These are phyloP conservation scores for Amanita inopinata DNA, from an alignment of 768 basidiomycete genomes.

Conservation along the genomic window DNA sequence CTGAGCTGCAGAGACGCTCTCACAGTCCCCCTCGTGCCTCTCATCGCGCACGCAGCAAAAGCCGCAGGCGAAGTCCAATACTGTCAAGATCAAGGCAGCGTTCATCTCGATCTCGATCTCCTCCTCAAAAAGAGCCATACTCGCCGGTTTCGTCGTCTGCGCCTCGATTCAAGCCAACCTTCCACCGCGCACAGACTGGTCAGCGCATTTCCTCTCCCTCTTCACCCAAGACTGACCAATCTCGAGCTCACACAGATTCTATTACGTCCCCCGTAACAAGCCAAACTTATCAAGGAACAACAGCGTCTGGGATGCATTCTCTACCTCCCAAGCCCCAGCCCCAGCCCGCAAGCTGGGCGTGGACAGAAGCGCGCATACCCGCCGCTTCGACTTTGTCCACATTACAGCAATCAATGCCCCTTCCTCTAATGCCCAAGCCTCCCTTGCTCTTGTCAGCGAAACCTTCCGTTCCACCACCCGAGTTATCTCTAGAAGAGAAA, in stretches of 20 bases:
- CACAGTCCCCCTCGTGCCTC: not conserved
- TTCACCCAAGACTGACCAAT: not conserved
- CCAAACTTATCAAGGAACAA: not conserved
- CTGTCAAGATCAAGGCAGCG: not conserved
- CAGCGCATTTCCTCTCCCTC: too few relatives aligned
- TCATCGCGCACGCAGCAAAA: not conserved
- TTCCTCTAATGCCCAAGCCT: slow-evolving; percentile 13
- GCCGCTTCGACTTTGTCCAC: not conserved
- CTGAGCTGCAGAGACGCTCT: not conserved
- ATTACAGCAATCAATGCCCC: slow-evolving; percentile 8
- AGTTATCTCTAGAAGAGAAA: slow-evolving; percentile 13
- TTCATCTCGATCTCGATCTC: not conserved
- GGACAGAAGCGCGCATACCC: not conserved
- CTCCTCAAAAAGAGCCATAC: not conserved
- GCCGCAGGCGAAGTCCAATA: not conserved
- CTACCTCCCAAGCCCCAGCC: not conserved
- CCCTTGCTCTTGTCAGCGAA: slow-evolving; percentile 11
- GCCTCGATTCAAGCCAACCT: not conserved
- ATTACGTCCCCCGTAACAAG: slow-evolving; percentile 7
- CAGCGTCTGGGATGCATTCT: not conserved
- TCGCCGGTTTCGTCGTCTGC: not conserved
- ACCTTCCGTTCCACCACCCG: slow-evolving; percentile 4
- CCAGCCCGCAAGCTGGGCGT: not conserved
- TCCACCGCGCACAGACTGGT: not conserved
- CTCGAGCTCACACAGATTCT: slow-evolving; percentile 7